Conservation (phyloP, 352 stramenopile genomes). For the Blastocystis sp. region DNA sequence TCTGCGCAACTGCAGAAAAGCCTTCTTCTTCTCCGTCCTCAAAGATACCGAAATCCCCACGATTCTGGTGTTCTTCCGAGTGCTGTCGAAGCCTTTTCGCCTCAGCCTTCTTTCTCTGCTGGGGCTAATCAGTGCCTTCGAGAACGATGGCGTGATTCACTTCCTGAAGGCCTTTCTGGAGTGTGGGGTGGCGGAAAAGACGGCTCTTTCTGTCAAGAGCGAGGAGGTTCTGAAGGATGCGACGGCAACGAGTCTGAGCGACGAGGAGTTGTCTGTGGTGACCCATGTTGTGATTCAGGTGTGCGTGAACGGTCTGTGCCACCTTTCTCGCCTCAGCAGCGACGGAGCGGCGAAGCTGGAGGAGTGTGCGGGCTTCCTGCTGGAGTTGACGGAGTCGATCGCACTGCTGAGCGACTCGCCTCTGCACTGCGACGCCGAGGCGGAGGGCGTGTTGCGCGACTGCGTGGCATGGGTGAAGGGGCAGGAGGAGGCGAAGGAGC, state of each 20-base stretch:
- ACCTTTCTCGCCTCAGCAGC: neutral
- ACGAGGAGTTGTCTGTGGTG: neutral
- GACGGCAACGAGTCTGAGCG: neutral
- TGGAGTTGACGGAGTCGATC: neutral
- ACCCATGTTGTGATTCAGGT: neutral
- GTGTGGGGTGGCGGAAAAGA: neutral
- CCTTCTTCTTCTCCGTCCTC: slow-evolving; percentile 11
- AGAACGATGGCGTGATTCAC: neutral
- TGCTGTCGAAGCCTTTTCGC: neutral
- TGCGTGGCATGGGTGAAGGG: neutral
- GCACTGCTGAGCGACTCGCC: neutral
- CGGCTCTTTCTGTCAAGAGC: neutral
- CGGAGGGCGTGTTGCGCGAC: neutral
- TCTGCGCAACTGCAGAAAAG: slow-evolving; percentile 10
- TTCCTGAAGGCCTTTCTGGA: neutral
- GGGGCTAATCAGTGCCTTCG: neutral
- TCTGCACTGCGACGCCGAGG: neutral
- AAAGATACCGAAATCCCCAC: slow-evolving; percentile 13
- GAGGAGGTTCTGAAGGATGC: neutral
- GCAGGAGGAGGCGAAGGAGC: too few relatives aligned
- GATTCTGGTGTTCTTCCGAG: neutral
- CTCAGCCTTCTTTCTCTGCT: neutral
- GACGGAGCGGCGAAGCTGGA: neutral
- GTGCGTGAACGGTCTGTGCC: neutral
- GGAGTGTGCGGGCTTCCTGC: neutral